A percentile compares a stretch with the other conserved stretches of the same genome.
These are phyloP conservation scores for Trichopus zeylanicus DNA, from an alignment of 116 monocot genomes.

Conservation along the genomic window DNA sequence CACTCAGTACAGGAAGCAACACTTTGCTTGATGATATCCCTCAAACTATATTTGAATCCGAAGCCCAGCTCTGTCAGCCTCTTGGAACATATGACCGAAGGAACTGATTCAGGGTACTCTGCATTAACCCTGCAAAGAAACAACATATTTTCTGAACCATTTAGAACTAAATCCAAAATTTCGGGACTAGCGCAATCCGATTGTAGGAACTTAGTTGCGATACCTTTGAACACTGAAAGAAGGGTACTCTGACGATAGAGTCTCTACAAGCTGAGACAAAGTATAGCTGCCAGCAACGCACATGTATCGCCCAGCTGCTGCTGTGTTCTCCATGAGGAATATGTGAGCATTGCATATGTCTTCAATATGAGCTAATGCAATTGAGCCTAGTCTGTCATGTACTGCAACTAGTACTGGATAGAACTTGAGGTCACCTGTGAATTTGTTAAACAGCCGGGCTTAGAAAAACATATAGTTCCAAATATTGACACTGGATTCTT, in stretches of 20 bases:
- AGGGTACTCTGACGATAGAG: constrained; percentile 18
- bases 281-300: constrained; percentile 35
- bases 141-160: background rate
- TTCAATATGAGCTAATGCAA: constrained; percentile 52
- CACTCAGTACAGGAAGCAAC: constrained; percentile 10
- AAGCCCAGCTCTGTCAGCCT: constrained; percentile 45
- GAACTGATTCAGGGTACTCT: constrained; percentile 4
- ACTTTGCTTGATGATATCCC: constrained; percentile 29
- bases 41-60: constrained; percentile 23
- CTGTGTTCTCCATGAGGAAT: constrained; percentile 40
- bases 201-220: background rate
- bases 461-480: too few relatives aligned
- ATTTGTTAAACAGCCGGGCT: background rate
- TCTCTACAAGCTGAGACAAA: constrained; percentile 19
- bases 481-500: too few relatives aligned
- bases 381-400: constrained; percentile 48
- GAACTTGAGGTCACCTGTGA: constrained; percentile 33
- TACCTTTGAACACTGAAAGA: constrained; percentile 19
- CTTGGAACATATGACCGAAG: constrained; percentile 33
- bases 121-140: constrained; percentile 10
- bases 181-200: background rate
- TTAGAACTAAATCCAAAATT: background rate
- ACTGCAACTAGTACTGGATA: constrained; percentile 38
- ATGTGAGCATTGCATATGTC: constrained; percentile 63
- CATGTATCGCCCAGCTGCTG: constrained; percentile 42